Evolutionary conservation across 176 grass and related monocot species (phyloP).

Genomic region (Tillandsia leiboldiana): DNA sequence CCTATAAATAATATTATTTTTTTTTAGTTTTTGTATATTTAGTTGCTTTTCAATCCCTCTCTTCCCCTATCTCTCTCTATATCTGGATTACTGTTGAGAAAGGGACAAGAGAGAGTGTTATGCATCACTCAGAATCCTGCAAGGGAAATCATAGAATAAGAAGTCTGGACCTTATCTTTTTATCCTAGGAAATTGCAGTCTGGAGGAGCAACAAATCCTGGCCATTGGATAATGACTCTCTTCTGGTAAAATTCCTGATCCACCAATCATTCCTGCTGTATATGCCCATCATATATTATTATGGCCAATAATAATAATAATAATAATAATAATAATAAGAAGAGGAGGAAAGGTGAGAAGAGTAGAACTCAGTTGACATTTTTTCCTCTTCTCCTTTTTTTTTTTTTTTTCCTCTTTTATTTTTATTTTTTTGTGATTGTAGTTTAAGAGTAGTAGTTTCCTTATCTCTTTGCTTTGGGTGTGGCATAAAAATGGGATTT

Average conservation of each 20-base stretch:
- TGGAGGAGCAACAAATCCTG: not conserved
- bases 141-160: not conserved
- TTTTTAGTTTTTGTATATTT: too few species aligned
- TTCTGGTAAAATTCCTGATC: not conserved
- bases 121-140: too few species aligned
- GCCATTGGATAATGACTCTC: not conserved
- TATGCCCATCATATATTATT: too few species aligned
- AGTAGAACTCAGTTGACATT: not conserved
- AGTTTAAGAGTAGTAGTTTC: not conserved
- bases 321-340: too few species aligned
- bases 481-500: too few species aligned
- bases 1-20: too few species aligned
- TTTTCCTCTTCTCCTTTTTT: not conserved
- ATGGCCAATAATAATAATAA: too few species aligned
- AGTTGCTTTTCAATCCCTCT: too few species aligned
- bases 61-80: too few species aligned
- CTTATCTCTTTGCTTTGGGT: too few species aligned
- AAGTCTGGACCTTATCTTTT: not conserved
- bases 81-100: too few species aligned
- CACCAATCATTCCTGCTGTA: not conserved
- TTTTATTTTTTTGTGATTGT: not conserved
- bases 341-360: not conserved
- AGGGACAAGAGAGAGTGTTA: too few species aligned
- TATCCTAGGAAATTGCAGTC: not conserved
- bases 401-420: not conserved